Percentiles rank a stretch among this genome's conserved stretches.
phyloP scores from a whole-genome alignment of 2,329 filamentous ascomycete genomes.

The Penicillium sumatraense region DNA sequence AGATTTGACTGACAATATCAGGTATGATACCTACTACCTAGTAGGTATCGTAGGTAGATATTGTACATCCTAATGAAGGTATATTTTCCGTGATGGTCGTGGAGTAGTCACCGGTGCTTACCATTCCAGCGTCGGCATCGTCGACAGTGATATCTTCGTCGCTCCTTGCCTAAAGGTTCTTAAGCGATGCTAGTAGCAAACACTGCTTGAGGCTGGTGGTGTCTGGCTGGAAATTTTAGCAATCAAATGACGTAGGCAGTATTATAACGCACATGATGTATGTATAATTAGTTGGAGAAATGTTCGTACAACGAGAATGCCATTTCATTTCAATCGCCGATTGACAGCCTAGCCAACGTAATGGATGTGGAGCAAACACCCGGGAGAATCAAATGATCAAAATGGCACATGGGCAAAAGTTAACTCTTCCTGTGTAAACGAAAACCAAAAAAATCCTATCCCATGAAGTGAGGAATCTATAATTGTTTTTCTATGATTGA shows the following conservation, averaged over 20 bases:
- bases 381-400: neutral
- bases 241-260: no score
- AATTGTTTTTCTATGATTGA: neutral
- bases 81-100: constrained; percentile 1
- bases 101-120: neutral
- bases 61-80: no score
- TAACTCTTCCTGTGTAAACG: neutral
- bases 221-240: no score
- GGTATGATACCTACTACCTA: no score
- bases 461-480: neutral
- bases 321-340: neutral
- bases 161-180: constrained; percentile 1
- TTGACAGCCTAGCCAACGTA: neutral
- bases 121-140: neutral
- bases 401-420: neutral
- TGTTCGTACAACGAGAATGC: no score
- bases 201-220: no score
- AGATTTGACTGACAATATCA: no score
- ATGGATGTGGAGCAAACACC: neutral
- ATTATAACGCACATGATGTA: no score
- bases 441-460: neutral
- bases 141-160: neutral
- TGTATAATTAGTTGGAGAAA: no score
- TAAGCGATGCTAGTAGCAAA: neutral
- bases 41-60: no score